These are phyloP conservation scores for Akanthomyces lecanii DNA, from an alignment of 2,329 filamentous ascomycete genomes.

Conservation along the genomic window DNA sequence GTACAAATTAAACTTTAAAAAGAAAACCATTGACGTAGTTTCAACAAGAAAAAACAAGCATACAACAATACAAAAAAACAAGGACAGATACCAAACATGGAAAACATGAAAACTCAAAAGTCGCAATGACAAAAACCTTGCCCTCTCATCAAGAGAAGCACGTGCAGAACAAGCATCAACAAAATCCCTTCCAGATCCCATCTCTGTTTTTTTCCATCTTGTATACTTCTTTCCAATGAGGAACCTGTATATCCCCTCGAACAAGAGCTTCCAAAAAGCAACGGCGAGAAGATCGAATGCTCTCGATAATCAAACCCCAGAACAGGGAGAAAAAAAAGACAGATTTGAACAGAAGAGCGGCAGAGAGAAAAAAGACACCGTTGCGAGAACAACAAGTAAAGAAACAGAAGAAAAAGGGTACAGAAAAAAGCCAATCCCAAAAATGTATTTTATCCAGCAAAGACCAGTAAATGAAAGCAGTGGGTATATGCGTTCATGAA, in stretches of 20 bases:
- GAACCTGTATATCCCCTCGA: neutral
- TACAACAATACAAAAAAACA: constrained; percentile 5
- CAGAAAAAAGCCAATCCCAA: constrained; percentile 13
- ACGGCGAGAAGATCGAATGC: constrained; percentile 8
- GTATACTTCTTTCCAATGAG: constrained; percentile 10
- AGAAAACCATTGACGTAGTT: constrained; percentile 1
- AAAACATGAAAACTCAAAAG: neutral
- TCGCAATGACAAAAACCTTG: neutral
- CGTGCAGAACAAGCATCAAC: neutral
- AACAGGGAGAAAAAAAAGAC: constrained; percentile 17
- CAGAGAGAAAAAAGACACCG: constrained; percentile 10
- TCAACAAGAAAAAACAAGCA: neutral
- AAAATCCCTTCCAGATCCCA: neutral
- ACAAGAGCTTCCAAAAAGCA: constrained; percentile 14
- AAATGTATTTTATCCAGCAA: constrained; percentile 16
- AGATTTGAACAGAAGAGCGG: constrained; percentile 1
- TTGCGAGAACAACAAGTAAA: constrained; percentile 9
- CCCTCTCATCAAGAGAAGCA: neutral
- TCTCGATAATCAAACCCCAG: neutral
- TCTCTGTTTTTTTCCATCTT: neutral
- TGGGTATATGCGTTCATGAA: constrained; percentile 33
- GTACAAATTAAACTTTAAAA: constrained; percentile 12
- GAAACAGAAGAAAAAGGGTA: neutral
- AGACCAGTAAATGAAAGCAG: constrained; percentile 19
- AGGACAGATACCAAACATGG: neutral